Evolutionary conservation across 768 basidiomycete genomes (phyloP).

Genomic region (Amanita brunnescens): DNA sequence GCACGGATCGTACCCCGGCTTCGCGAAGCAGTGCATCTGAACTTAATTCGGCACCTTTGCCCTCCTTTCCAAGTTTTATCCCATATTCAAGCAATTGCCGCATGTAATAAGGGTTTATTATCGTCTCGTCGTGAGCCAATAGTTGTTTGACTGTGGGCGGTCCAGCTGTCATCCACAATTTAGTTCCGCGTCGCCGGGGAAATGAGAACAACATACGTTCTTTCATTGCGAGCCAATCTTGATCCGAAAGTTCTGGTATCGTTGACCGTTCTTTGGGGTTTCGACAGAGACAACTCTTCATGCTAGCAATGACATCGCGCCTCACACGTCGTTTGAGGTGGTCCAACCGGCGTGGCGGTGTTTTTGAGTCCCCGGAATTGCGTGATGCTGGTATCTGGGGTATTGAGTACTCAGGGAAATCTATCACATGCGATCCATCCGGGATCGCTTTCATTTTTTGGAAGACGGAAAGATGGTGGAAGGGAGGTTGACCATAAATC

Average conservation of each 20-base stretch:
- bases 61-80: conserved; percentile 43
- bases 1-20: conserved; percentile 38
- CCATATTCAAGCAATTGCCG: conserved; percentile 64
- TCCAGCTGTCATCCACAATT: conserved; percentile 15
- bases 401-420: conserved; percentile 66
- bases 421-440: conserved; percentile 63
- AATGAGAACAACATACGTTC: conserved; percentile 34
- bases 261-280: conserved; percentile 78
- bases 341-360: conserved; percentile 50
- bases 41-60: conserved; percentile 31
- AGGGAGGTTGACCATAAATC: conserved; percentile 92
- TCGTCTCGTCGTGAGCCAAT: conserved; percentile 48
- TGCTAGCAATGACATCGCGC: conserved; percentile 66
- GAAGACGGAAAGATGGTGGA: conserved; percentile 72
- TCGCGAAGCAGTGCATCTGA: conserved; percentile 41
- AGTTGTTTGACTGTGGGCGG: conserved; percentile 21
- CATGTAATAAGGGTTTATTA: conserved; percentile 80
- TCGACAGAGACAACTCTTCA: conserved; percentile 74
- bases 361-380: conserved; percentile 20
- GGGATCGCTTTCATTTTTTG: conserved; percentile 96
- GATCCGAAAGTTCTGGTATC: conserved; percentile 78
- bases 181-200: neutral
- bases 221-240: conserved; percentile 69
- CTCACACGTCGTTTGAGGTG: conserved; percentile 68
- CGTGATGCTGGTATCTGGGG: conserved; percentile 38